Percentiles rank a stretch among this genome's conserved stretches.
These are phyloP conservation scores for Backusella mclennaniae DNA, from an alignment of 192 early-diverging fungal genomes.

Conservation along the genomic window DNA sequence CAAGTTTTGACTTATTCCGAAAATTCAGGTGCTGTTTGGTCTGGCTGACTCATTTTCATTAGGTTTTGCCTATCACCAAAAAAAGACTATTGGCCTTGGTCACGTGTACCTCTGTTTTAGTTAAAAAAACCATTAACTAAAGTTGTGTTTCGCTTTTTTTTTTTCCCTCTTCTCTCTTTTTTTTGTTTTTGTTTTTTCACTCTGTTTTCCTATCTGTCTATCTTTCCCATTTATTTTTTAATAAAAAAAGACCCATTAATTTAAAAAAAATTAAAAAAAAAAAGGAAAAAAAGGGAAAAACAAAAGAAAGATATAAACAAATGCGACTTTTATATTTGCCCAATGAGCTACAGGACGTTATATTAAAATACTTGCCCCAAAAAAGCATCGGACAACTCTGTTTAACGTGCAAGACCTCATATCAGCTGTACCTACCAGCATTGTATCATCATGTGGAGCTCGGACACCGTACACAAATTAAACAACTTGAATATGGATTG, in stretches of 20 bases:
- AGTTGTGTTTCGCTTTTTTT: background rate
- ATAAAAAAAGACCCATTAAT: background rate
- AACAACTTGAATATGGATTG: conserved; percentile 5
- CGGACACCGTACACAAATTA: background rate
- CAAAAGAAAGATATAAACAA: background rate
- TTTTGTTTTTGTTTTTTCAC: background rate
- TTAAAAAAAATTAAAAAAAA: background rate
- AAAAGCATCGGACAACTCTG: conserved; percentile 5
- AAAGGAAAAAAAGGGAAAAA: background rate
- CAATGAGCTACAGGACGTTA: background rate
- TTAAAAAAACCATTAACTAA: background rate
- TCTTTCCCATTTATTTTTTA: background rate
- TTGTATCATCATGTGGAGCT: conserved; percentile 13
- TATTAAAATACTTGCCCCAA: background rate
- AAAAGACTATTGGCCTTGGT: no score
- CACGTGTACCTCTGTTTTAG: background rate
- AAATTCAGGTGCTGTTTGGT: no score
- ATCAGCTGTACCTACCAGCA: background rate
- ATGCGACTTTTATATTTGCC: conserved; percentile 11
- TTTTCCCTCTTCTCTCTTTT: background rate
- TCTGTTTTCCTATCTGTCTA: background rate
- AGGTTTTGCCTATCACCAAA: no score
- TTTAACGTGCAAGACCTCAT: conserved; percentile 3
- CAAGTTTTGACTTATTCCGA: no score
- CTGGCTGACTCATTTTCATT: no score